Evolutionary conservation across 2,329 filamentous ascomycete genomes (phyloP), one percentile per base, ranked within the genome.

Genomic region (Claviceps monticola): DNA sequence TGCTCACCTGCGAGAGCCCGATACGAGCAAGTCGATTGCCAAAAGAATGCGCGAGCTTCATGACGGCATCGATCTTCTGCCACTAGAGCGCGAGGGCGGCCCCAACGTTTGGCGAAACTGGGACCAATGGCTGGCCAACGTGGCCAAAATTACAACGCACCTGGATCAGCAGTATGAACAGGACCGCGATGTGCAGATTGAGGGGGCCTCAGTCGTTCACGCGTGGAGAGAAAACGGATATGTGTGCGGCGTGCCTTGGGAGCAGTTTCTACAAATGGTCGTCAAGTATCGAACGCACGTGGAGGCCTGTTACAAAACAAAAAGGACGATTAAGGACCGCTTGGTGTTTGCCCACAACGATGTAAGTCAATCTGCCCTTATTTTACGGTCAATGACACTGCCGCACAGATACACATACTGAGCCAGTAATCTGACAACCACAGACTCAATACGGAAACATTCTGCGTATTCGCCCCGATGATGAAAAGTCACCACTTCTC

Each of bases 401-500:
- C 29, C 29, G 11, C 29, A 34, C 29, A 34, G 9, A 11, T 29
- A 11, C 9, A 42, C 13, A 19, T 21, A 21, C 17, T 21, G 4
- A 14, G 5, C 41, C 19, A 17, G 13, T 13, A 17, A 42, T 21
- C 39, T n/a, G 9, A 9, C 3, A 9, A 21, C 13, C 6, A 23
- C 21, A 95, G 88, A 95, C 93, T 4, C 93, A 98, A 82, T 97
- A 98, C 62, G 93, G 93, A 57, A 98, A 98, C 64, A 93, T 98
- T 56, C 80, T 98, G 48, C 88, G 90, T 39, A 67, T 83, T 48
- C 72, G 73, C 2, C 79, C 79, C 2, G 75, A 82, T 51, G 76
- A 81, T 65, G 79, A 88, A 58, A 84, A 89, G 59, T 96, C 90
- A 0, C 93, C 91, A 0, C 78, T 97, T 7, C 76, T 96, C 11